phyloP scores from a whole-genome alignment of 225 moss, liverwort and hornwort genomes.

The Pseudoscleropodium purum region DNA sequence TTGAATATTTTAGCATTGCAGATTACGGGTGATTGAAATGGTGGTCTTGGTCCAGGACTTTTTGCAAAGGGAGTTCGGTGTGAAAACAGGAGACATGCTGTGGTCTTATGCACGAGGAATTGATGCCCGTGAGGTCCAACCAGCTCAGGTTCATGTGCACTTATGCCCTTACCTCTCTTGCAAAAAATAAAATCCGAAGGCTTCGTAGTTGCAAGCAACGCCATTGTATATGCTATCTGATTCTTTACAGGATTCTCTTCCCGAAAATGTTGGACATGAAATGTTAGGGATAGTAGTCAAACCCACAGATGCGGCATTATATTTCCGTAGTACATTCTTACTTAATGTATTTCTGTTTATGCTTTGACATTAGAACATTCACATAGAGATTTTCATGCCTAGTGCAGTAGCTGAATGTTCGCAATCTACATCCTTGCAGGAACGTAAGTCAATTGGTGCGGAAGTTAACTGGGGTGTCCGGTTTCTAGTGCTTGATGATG shows the following conservation, averaged over 20 bases:
- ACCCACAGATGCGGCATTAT: not conserved
- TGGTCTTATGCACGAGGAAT: conserved; percentile 91
- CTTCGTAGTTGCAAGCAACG: not conserved
- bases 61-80: conserved; percentile 74
- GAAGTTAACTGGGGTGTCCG: conserved; percentile 99
- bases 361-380: not conserved
- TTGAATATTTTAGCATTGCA: not conserved
- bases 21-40: not conserved
- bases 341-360: not conserved
- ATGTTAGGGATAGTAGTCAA: not conserved
- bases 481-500: conserved; percentile 72
- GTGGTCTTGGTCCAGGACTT: conserved; percentile 42
- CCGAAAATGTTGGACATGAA: not conserved
- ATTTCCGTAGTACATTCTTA: not conserved
- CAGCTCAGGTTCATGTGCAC: conserved; percentile 58
- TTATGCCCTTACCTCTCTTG: not conserved
- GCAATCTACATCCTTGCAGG: conserved; percentile 38
- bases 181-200: not conserved
- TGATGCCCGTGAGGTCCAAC: conserved; percentile 80
- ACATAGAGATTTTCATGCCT: not conserved
- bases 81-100: conserved; percentile 89
- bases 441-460: conserved; percentile 98
- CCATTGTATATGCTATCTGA: not conserved
- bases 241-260: not conserved
- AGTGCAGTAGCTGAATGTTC: not conserved